A percentile compares a stretch with the other conserved stretches of the same genome.
Conservation (phyloP, 192 early-diverging fungal species). For the Powellomyces hirtus region DNA sequence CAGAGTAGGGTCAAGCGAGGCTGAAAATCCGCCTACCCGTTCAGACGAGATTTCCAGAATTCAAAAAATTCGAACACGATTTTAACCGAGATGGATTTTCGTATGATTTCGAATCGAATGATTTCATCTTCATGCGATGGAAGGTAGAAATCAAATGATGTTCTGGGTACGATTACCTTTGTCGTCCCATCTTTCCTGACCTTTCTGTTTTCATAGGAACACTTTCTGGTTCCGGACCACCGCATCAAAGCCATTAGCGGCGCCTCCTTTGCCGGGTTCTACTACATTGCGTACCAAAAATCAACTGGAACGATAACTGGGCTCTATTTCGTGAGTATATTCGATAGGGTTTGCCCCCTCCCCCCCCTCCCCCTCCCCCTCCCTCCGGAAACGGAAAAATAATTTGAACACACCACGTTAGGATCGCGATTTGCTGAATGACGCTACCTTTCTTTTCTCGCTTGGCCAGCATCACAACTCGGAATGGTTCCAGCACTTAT, state of each 20-base stretch:
- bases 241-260: conserved; percentile 69
- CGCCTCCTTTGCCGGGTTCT: conserved; percentile 88
- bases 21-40: background rate
- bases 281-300: conserved; percentile 74
- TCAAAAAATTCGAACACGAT: conserved; percentile 33
- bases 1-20: background rate
- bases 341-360: background rate
- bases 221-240: conserved; percentile 89
- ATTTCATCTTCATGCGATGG: conserved; percentile 89
- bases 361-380: background rate
- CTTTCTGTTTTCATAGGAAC: conserved; percentile 49
- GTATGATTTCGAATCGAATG: conserved; percentile 55
- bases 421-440: background rate
- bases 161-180: too few relatives aligned
- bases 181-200: conserved; percentile 1
- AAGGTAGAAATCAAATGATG: too few relatives aligned
- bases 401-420: background rate
- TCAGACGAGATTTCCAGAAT: conserved; percentile 45
- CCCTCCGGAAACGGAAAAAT: background rate
- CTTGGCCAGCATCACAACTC: conserved; percentile 38
- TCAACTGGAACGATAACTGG: conserved; percentile 62
- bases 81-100: conserved; percentile 47
- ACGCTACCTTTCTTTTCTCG: background rate
- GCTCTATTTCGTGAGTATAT: conserved; percentile 60
- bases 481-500: conserved; percentile 53